Conservation (phyloP, 805 yeast species). For the Candida wancherniae region DNA sequence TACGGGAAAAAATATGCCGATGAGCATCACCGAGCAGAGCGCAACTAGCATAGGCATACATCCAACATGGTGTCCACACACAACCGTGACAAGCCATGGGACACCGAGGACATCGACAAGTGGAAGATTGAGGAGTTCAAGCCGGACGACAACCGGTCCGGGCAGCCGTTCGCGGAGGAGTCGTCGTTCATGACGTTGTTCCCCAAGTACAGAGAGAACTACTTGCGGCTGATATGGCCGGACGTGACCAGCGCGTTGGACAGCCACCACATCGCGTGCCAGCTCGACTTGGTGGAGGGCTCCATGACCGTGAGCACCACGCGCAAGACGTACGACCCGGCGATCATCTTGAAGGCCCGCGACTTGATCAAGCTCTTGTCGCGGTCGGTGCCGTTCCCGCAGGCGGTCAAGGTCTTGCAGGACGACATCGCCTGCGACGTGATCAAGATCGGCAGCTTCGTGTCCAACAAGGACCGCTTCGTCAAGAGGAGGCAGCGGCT, state of each 20-base stretch:
- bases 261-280: slow-evolving; percentile 72
- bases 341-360: slow-evolving; percentile 87
- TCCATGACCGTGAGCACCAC: slow-evolving; percentile 97
- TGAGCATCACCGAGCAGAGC: too few species aligned
- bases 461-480: slow-evolving; percentile 86
- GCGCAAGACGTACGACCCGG: slow-evolving; percentile 92
- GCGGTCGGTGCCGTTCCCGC: slow-evolving; percentile 95
- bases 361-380: slow-evolving; percentile 91
- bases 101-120: slow-evolving; percentile 88
- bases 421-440: slow-evolving; percentile 96
- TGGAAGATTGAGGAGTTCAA: slow-evolving; percentile 88
- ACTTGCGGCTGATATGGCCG: slow-evolving; percentile 85
- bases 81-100: slow-evolving; percentile 97
- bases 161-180: slow-evolving; percentile 90
- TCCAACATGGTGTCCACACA: slow-evolving; percentile 80
- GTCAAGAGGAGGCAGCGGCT: slow-evolving; percentile 93
- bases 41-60: too few species aligned
- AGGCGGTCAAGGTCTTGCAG: slow-evolving; percentile 84
- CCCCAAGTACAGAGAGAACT: slow-evolving; percentile 93
- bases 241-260: slow-evolving; percentile 83
- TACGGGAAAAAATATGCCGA: too few species aligned
- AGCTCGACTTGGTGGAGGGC: slow-evolving; percentile 88
- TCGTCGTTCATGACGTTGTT: slow-evolving; percentile 90
- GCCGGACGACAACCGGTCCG: slow-evolving; percentile 83
- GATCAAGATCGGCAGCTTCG: slow-evolving; percentile 87